Evolutionary conservation across 2,329 filamentous ascomycete genomes (phyloP).

Genomic region (Sporothrix humicola): DNA sequence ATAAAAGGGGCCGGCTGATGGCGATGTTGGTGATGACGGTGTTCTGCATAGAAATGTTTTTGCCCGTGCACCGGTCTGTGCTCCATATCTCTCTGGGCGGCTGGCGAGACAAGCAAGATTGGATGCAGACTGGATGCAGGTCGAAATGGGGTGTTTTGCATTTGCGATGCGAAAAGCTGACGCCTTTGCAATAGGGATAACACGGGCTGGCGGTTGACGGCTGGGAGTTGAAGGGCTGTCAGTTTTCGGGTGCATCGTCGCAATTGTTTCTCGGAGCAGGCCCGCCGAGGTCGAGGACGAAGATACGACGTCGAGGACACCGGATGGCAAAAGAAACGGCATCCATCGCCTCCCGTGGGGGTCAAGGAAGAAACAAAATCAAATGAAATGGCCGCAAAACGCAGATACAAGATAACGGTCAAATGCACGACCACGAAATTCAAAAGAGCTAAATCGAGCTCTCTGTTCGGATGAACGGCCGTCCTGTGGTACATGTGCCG

Average conservation of each 20-base stretch:
- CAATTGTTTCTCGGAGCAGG: not conserved
- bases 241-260: not conserved
- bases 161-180: not conserved
- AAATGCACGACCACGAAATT: not conserved
- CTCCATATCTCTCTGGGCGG: not conserved
- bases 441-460: not conserved
- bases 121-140: not conserved
- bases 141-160: not conserved
- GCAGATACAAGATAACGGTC: not conserved
- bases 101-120: not conserved
- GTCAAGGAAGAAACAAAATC: not conserved
- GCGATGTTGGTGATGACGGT: not conserved
- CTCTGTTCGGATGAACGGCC: constrained; percentile 3
- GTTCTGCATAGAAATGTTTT: not conserved
- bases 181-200: not conserved
- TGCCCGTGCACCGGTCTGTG: constrained; percentile 23
- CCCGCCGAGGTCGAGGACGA: not conserved
- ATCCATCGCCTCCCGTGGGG: constrained; percentile 17
- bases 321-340: not conserved
- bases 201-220: too few relatives aligned
- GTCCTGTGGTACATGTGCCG: constrained; percentile 1
- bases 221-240: not conserved
- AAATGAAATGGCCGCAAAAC: not conserved
- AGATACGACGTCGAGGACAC: too few relatives aligned
- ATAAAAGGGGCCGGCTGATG: constrained; percentile 2